Evolutionary conservation across 2,329 filamentous ascomycete species (phyloP).

Genomic region (Pseudohalonectria lignicola): DNA sequence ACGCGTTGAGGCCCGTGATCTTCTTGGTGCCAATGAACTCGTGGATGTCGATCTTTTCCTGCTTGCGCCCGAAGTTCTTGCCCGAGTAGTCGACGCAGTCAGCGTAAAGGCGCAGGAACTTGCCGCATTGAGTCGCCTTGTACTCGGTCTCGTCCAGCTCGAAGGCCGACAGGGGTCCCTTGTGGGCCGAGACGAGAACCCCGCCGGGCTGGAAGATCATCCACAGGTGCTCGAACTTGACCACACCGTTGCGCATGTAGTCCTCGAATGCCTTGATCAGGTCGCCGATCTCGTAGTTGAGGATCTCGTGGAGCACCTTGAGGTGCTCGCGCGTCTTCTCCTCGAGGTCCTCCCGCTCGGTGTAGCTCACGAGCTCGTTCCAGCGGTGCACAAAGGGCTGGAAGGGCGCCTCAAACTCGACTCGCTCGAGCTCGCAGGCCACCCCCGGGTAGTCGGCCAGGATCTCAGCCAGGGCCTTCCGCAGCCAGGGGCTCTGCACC

Average conservation of each 20-base stretch:
- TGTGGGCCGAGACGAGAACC: constrained; percentile 25
- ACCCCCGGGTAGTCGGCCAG: constrained; percentile 49
- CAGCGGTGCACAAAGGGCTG: constrained; percentile 57
- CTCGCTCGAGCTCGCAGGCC: constrained; percentile 43
- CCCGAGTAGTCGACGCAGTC: constrained; percentile 37
- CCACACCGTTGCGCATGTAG: constrained; percentile 38
- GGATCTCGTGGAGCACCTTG: constrained; percentile 30
- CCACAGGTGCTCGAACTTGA: constrained; percentile 41
- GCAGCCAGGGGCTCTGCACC: constrained; percentile 51
- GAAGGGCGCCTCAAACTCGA: constrained; percentile 51
- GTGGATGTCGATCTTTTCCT: constrained; percentile 22
- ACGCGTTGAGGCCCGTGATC: constrained; percentile 30
- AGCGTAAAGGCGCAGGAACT: constrained; percentile 25
- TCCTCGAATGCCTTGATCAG: constrained; percentile 38
- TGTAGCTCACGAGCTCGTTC: constrained; percentile 31
- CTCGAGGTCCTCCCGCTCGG: constrained; percentile 27
- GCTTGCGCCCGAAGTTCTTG: constrained; percentile 30
- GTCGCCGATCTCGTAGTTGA: constrained; percentile 39
- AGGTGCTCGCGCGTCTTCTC: constrained; percentile 32
- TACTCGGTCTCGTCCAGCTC: constrained; percentile 26
- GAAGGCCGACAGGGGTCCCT: constrained; percentile 24
- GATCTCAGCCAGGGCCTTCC: constrained; percentile 41
- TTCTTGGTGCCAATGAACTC: constrained; percentile 31
- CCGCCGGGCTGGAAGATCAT: constrained; percentile 38
- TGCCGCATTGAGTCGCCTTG: constrained; percentile 22